Percentiles rank a stretch among this genome's conserved stretches.
These are phyloP conservation scores for Sistotremastrum suecicum DNA, from an alignment of 768 basidiomycete species.

Conservation along the genomic window DNA sequence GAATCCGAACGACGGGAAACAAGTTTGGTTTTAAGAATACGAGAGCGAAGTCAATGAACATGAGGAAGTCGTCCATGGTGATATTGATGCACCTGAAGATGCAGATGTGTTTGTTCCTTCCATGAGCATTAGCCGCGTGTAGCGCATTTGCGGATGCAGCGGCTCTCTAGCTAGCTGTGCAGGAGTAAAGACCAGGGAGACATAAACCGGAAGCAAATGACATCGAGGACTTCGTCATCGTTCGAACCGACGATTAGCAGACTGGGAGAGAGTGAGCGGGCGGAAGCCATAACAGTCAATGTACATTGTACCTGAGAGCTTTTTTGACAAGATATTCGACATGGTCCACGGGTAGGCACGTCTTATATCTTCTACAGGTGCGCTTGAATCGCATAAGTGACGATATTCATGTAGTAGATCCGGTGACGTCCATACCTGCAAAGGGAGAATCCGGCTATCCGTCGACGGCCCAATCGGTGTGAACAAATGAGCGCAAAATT, in stretches of 20 bases:
- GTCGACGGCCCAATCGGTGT: slow-evolving; percentile 64
- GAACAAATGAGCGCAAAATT: slow-evolving; percentile 94
- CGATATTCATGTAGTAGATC: not conserved
- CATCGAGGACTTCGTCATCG: slow-evolving; percentile 83
- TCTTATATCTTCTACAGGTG: slow-evolving; percentile 72
- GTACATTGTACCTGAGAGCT: slow-evolving; percentile 62
- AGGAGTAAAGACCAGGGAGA: too few species aligned
- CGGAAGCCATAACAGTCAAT: slow-evolving; percentile 8
- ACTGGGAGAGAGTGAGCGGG: slow-evolving; percentile 25
- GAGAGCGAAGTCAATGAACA: not conserved
- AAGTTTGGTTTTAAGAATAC: not conserved
- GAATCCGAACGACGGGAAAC: not conserved
- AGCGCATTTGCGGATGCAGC: slow-evolving; percentile 60
- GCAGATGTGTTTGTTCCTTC: slow-evolving; percentile 44
- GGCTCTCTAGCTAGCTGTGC: slow-evolving; percentile 60
- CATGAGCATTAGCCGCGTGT: slow-evolving; percentile 54
- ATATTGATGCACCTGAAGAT: too few species aligned
- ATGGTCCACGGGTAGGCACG: slow-evolving; percentile 77
- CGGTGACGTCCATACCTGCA: slow-evolving; percentile 29
- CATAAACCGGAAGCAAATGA: too few species aligned
- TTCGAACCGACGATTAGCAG: slow-evolving; percentile 86
- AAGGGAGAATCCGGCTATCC: slow-evolving; percentile 80
- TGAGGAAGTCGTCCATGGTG: too few species aligned
- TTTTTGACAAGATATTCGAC: slow-evolving; percentile 98
- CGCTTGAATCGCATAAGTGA: too few species aligned